Conservation (phyloP, 768 basidiomycete genomes). For the Rubroboletus pulcherrimus region DNA sequence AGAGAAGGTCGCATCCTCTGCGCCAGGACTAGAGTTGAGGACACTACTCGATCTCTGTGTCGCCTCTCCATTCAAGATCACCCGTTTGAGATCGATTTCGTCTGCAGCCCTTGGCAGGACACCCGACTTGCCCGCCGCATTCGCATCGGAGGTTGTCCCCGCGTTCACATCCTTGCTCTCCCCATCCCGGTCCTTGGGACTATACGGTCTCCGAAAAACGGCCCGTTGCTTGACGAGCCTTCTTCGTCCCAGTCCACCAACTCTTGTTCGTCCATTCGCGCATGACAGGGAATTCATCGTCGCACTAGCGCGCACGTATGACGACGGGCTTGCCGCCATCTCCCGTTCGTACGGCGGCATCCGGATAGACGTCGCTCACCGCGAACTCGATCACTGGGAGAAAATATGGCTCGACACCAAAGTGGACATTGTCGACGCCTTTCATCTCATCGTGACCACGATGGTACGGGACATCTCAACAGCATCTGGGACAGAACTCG, state of each 20-base stretch:
- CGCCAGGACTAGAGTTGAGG: conserved; percentile 45
- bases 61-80: conserved; percentile 45
- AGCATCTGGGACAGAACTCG: conserved; percentile 41
- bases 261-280: conserved; percentile 50
- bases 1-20: conserved; percentile 43
- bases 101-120: conserved; percentile 35
- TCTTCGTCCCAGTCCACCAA: conserved; percentile 47
- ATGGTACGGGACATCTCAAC: conserved; percentile 47
- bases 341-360: conserved; percentile 61
- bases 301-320: conserved; percentile 58
- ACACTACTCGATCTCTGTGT: conserved; percentile 63
- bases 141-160: conserved; percentile 49
- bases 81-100: conserved; percentile 46
- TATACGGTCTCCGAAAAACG: conserved; percentile 64
- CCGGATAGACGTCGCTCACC: conserved; percentile 23
- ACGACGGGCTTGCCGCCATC: conserved; percentile 50
- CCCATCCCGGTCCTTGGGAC: conserved; percentile 41
- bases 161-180: conserved; percentile 51
- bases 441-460: conserved; percentile 54
- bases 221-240: conserved; percentile 54
- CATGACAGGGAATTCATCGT: conserved; percentile 49
- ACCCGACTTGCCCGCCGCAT: conserved; percentile 30
- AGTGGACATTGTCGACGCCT: conserved; percentile 64
- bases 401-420: conserved; percentile 70
- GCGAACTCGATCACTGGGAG: conserved; percentile 62